These are phyloP conservation scores for Microbotryum lychnidis-dioicae DNA, from an alignment of 1,284 basidiomycete species.

Conservation along the genomic window DNA sequence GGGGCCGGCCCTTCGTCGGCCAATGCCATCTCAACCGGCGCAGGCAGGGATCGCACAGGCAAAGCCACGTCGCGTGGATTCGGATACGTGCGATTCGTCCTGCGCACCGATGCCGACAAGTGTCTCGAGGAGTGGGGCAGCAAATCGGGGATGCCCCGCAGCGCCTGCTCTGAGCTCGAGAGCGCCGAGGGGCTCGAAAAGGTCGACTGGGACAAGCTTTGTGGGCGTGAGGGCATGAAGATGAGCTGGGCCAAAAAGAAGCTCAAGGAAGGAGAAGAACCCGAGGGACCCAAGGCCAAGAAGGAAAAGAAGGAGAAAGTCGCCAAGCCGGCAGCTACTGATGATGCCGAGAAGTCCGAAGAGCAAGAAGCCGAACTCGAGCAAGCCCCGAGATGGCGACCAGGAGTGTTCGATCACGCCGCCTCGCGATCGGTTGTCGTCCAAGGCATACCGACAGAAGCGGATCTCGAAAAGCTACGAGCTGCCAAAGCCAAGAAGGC, in stretches of 20 bases:
- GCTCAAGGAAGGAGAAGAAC: constrained; percentile 43
- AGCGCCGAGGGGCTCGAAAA: constrained; percentile 40
- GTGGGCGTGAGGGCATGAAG: constrained; percentile 55
- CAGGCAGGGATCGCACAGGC: constrained; percentile 29
- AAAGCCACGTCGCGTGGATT: constrained; percentile 86
- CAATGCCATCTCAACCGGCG: constrained; percentile 25
- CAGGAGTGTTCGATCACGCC: constrained; percentile 17
- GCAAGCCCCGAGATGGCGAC: constrained; percentile 15
- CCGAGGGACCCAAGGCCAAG: constrained; percentile 41
- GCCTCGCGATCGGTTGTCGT: constrained; percentile 32
- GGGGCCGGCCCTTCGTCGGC: constrained; percentile 32
- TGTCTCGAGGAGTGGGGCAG: constrained; percentile 51
- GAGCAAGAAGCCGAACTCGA: constrained; percentile 31
- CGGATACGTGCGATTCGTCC: constrained; percentile 91
- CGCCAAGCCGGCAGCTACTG: constrained; percentile 1
- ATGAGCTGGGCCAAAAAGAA: constrained; percentile 59
- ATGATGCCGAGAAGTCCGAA: constrained; percentile 42
- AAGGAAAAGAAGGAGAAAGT: constrained; percentile 7
- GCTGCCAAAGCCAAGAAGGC: constrained; percentile 5
- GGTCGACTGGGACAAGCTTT: constrained; percentile 43
- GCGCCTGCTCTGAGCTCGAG: constrained; percentile 25
- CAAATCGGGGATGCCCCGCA: constrained; percentile 43
- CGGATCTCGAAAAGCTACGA: constrained; percentile 20
- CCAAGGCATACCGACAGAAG: constrained; percentile 28
- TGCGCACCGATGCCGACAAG: constrained; percentile 76